These are phyloP conservation scores for Aspergillus homomorphus DNA, from an alignment of 495 filamentous ascomycete genomes.

Conservation along the genomic window DNA sequence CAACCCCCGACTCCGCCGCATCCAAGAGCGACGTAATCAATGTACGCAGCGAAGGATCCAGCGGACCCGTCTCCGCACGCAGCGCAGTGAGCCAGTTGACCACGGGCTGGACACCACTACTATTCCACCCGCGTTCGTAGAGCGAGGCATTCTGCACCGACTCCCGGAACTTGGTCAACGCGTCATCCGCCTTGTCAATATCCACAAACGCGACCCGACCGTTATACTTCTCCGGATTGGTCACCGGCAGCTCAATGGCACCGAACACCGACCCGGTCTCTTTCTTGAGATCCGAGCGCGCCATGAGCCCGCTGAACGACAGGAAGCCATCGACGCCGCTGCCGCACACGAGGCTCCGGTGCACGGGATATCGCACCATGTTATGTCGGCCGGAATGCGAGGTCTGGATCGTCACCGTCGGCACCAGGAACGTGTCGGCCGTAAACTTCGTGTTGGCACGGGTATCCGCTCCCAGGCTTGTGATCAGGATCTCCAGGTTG, in stretches of 20 bases:
- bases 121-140: constrained; percentile 72
- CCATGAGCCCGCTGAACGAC: constrained; percentile 46
- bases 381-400: constrained; percentile 58
- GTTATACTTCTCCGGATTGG: constrained; percentile 27
- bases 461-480: constrained; percentile 45
- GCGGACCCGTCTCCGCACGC: constrained; percentile 32
- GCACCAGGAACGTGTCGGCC: constrained; percentile 60
- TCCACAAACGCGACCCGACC: constrained; percentile 50
- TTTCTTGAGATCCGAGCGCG: constrained; percentile 32
- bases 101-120: constrained; percentile 62
- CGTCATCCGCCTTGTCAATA: constrained; percentile 52
- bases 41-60: constrained; percentile 61
- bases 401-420: constrained; percentile 64
- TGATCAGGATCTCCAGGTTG: constrained; percentile 77
- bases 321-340: constrained; percentile 58
- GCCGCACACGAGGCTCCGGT: constrained; percentile 73
- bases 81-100: constrained; percentile 65
- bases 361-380: constrained; percentile 76
- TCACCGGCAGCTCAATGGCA: constrained; percentile 50
- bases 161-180: constrained; percentile 62
- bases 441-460: constrained; percentile 49
- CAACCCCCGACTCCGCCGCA: constrained; percentile 53
- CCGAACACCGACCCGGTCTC: constrained; percentile 49
- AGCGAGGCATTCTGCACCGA: constrained; percentile 63
- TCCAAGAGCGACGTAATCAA: constrained; percentile 66